Evolutionary conservation across 257 asterid species (phyloP).

Genomic region (Jasminum sambac): DNA sequence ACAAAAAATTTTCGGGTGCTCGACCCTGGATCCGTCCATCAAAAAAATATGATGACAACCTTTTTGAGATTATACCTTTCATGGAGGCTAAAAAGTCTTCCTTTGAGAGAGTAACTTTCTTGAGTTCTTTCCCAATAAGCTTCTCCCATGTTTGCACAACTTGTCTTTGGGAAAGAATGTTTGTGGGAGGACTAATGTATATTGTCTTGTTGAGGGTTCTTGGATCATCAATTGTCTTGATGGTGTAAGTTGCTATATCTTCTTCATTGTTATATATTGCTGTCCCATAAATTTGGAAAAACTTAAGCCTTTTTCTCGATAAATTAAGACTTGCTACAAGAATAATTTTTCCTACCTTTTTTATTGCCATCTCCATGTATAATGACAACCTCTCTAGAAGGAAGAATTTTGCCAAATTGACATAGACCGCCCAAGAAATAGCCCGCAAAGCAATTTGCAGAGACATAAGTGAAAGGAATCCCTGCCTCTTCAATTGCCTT

Average conservation of each 20-base stretch:
- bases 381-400: not conserved
- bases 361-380: not conserved
- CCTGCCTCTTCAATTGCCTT: not conserved
- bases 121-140: not conserved
- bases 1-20: too few species aligned
- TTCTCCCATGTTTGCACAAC: constrained; percentile 1
- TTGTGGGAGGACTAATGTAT: not conserved
- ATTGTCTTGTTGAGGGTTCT: constrained; percentile 4
- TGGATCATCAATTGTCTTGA: constrained; percentile 3
- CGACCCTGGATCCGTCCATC: not conserved
- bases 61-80: not conserved
- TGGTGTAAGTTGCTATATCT: not conserved
- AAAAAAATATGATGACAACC: not conserved
- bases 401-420: not conserved
- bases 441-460: not conserved
- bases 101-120: not conserved
- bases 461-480: not conserved
- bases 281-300: not conserved
- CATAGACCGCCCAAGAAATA: not conserved
- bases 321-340: too few species aligned
- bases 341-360: not conserved
- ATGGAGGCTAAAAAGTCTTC: not conserved
- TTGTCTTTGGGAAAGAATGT: not conserved
- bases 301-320: not conserved
- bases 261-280: not conserved